phyloP scores from a whole-genome alignment of 148 eudicot species.

The Fagopyrum homotropicum region DNA sequence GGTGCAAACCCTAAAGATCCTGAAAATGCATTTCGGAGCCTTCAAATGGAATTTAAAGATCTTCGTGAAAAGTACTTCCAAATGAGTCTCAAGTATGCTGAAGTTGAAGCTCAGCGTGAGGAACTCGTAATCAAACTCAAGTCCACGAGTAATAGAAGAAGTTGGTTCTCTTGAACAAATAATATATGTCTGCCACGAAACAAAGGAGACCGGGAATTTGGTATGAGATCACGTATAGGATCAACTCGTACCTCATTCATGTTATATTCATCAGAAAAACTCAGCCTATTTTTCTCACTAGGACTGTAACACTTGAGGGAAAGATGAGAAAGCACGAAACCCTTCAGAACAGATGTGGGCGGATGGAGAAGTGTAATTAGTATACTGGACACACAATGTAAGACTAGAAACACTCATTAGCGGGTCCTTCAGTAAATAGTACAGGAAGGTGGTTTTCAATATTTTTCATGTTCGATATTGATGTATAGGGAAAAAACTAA shows the following conservation, averaged over 20 bases:
- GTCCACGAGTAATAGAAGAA: constrained; percentile 39
- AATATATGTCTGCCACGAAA: not conserved
- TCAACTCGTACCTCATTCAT: not conserved
- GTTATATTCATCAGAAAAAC: not conserved
- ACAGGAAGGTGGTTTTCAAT: not conserved
- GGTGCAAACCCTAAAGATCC: constrained; percentile 27
- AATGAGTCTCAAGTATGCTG: constrained; percentile 88
- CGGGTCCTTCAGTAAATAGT: constrained; percentile 1
- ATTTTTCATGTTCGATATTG: too few species aligned
- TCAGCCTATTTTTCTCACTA: not conserved
- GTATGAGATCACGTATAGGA: not conserved
- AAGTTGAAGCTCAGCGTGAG: constrained; percentile 84
- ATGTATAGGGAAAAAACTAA: too few species aligned
- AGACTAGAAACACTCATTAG: not conserved
- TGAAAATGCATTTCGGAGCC: constrained; percentile 35
- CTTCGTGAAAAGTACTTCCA: constrained; percentile 71
- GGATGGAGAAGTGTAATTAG: constrained; percentile 1
- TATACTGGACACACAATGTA: not conserved
- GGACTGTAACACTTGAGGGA: not conserved
- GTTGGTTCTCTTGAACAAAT: constrained; percentile 47
- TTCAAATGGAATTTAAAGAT: constrained; percentile 67
- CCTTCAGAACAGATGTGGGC: not conserved
- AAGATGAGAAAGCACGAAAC: constrained; percentile 1
- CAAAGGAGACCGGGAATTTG: not conserved
- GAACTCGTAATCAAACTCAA: constrained; percentile 87